Evolutionary conservation across 768 basidiomycete genomes (phyloP), one percentile per base, ranked within the genome.

Genomic region (Cystofilobasidium capitatum): DNA sequence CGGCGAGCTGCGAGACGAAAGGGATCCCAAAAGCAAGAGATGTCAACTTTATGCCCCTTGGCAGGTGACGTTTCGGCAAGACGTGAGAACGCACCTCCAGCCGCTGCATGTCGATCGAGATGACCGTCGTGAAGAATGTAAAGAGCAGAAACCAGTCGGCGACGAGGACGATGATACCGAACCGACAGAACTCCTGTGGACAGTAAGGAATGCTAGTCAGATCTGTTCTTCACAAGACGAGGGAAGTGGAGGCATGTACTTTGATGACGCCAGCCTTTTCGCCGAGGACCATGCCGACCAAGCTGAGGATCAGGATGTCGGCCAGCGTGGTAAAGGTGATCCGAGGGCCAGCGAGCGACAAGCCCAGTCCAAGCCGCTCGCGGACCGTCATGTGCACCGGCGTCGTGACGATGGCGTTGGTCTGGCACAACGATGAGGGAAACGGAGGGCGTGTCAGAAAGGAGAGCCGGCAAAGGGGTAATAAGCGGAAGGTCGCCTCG

Each of bases 131-230:
- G 60, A 71, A 72, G 61, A 71, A 72, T 3, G 72, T 70, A 79
- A 97, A 94, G 0, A 94, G 87, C 69, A 98, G 82, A 79, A 93
- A 94, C 91, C 91, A 98, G 76, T 98, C 93, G 20, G 91, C 92
- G 36, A 97, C 88, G 26, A 97, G 82, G 14, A 97, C 91, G 29
- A 97, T 91, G 51, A 91, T 86, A 0, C 91, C 91, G 75, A 98
- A 97, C 3, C 85, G 82, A 76, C 92, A 94, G 74, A 97, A 94
- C 73, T 97, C 91, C 44, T 88, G 84, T 40, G 93, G 31, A 42
- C 24, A n/a, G 44, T 5, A 45, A n/a, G 24, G 24, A 31, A 22
- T 35, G 29, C 42, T 26, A 12, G 12, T 29, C 29, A 2, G 39
- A n/a, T n/a, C n/a, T n/a, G n/a, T n/a, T n/a, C n/a, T n/a, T n/a